Conservation (phyloP, 116 monocot genomes). For the Cymodocea nodosa region DNA sequence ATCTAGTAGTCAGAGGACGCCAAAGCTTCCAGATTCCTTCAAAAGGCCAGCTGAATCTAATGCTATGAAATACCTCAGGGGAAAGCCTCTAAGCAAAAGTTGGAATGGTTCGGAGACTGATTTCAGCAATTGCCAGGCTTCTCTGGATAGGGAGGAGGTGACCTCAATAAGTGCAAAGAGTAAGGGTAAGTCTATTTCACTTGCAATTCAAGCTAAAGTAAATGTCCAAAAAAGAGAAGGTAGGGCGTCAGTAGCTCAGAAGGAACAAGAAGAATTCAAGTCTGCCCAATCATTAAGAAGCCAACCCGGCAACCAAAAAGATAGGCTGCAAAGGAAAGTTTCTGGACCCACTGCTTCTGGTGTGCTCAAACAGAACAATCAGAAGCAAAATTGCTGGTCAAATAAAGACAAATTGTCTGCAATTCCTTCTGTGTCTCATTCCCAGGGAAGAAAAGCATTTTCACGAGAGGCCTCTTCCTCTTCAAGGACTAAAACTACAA, state of each 20-base stretch:
- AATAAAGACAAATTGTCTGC: conserved; percentile 31
- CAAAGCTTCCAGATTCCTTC: conserved; percentile 36
- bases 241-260: conserved; percentile 15
- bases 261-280: conserved; percentile 30
- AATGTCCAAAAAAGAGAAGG: conserved; percentile 89
- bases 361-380: conserved; percentile 82
- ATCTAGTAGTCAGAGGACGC: conserved; percentile 29
- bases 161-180: conserved; percentile 16
- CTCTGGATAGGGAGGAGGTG: conserved; percentile 25
- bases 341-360: conserved; percentile 25
- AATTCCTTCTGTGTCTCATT: conserved; percentile 27
- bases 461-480: conserved; percentile 33
- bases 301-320: conserved; percentile 31
- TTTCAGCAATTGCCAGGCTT: conserved; percentile 14
- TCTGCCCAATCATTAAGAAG: conserved; percentile 35
- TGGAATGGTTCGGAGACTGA: conserved; percentile 55
- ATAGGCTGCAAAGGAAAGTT: conserved; percentile 38
- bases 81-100: conserved; percentile 34
- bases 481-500: conserved; percentile 29
- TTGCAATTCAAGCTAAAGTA: conserved; percentile 95
- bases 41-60: conserved; percentile 30
- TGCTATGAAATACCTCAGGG: conserved; percentile 37
- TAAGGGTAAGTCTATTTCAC: conserved; percentile 68
- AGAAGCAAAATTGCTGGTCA: conserved; percentile 64
- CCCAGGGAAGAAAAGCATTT: conserved; percentile 39